phyloP scores from a whole-genome alignment of 2,329 filamentous ascomycete species.

The Sclerotinia nivalis region DNA sequence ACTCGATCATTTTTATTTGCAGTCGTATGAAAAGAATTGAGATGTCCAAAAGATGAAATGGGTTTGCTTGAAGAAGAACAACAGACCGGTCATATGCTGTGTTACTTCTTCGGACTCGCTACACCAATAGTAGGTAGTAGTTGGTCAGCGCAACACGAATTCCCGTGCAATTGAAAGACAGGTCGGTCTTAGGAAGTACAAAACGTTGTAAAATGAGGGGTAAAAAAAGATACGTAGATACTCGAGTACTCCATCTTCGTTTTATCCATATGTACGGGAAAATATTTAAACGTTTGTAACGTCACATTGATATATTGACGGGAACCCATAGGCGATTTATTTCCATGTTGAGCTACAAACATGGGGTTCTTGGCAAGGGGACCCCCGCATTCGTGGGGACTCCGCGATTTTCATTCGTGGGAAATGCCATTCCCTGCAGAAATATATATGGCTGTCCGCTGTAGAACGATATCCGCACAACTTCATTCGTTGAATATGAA shows the following conservation, averaged over 20 bases:
- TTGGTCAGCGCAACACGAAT: constrained; percentile 25
- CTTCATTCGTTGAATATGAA: constrained; percentile 1
- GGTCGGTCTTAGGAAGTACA: neutral
- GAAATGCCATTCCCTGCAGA: neutral
- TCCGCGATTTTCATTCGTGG: constrained; percentile 7
- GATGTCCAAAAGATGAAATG: neutral
- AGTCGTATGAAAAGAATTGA: neutral
- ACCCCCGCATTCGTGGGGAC: neutral
- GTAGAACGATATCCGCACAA: neutral
- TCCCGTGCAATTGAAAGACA: neutral
- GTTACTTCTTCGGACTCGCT: neutral
- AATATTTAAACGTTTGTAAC: neutral
- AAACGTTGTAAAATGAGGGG: neutral
- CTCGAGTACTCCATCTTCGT: neutral
- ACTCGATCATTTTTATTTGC: constrained; percentile 3
- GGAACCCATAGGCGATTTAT: neutral
- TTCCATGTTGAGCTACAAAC: neutral
- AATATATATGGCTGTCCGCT: neutral
- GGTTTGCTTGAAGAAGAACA: too few species aligned
- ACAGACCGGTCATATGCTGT: neutral
- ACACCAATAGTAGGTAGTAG: neutral
- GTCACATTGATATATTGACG: neutral
- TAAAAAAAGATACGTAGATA: neutral
- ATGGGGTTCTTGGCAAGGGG: neutral
- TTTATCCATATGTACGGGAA: neutral